Conservation (phyloP, 306 rosid species). For the Pterocarpus santalinus region DNA sequence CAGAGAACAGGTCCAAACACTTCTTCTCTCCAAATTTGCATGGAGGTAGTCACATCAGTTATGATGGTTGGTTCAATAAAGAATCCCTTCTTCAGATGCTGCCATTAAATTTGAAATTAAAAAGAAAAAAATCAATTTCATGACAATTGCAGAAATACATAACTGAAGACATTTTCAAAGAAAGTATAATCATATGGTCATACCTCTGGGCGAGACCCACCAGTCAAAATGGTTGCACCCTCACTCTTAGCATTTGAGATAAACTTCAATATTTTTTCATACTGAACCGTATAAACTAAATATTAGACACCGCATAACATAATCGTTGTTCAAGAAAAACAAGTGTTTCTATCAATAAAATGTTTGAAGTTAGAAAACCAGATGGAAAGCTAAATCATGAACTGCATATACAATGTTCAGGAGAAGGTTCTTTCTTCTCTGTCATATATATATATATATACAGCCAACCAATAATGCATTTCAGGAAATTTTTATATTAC, state of each 20-base stretch:
- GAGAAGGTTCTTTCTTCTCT: constrained; percentile 23
- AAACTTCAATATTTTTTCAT: constrained; percentile 84
- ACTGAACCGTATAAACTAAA: constrained; percentile 62
- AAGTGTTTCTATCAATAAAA: constrained; percentile 7
- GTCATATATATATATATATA: not conserved
- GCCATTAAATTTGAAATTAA: constrained; percentile 45
- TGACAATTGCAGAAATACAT: constrained; percentile 22
- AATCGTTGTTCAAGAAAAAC: constrained; percentile 28
- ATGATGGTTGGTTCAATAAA: constrained; percentile 84
- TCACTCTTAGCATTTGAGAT: constrained; percentile 86
- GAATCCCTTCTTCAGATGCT: constrained; percentile 93
- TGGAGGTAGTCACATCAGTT: constrained; percentile 78
- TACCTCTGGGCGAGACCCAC: constrained; percentile 97
- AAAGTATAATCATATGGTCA: constrained; percentile 51
- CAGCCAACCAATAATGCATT: constrained; percentile 25
- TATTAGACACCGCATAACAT: constrained; percentile 51
- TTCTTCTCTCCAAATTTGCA: constrained; percentile 99
- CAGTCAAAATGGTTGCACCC: constrained; percentile 88
- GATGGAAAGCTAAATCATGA: constrained; percentile 39
- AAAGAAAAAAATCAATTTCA: constrained; percentile 8
- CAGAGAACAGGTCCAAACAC: constrained; percentile 96
- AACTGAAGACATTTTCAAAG: constrained; percentile 26
- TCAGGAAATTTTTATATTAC: constrained; percentile 3
- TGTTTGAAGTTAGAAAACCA: constrained; percentile 1
- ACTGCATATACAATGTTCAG: constrained; percentile 3